Conservation (phyloP, 2,329 filamentous ascomycete genomes). For the Dothiorella sarmentorum region DNA sequence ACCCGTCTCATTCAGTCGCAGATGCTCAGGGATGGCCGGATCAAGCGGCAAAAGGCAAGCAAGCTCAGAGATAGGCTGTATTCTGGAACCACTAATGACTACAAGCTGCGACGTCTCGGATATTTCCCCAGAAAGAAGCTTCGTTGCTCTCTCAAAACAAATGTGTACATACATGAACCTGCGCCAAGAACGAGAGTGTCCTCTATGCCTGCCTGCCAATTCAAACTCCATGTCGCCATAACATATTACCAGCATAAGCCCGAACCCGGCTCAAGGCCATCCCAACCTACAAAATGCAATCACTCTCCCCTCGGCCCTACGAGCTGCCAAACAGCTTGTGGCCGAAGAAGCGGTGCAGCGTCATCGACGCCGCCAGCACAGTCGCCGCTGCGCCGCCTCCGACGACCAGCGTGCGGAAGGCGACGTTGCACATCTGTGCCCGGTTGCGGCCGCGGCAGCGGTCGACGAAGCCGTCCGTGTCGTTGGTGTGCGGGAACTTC, state of each 20-base stretch:
- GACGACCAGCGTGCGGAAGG: constrained; percentile 50
- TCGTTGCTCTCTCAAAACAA: background rate
- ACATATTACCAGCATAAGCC: constrained; percentile 11
- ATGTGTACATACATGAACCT: background rate
- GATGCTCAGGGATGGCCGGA: constrained; percentile 3
- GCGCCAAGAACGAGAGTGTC: constrained; percentile 7
- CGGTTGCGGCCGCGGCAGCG: constrained; percentile 52
- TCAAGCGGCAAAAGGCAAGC: background rate
- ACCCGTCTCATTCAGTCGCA: background rate
- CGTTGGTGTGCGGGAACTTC: constrained; percentile 20
- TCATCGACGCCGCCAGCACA: constrained; percentile 19
- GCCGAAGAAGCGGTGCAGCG: constrained; percentile 19
- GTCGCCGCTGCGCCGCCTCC: constrained; percentile 47
- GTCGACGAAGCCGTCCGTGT: constrained; percentile 50
- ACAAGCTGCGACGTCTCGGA: background rate
- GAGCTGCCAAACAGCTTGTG: constrained; percentile 14
- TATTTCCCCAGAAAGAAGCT: background rate
- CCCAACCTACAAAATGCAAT: background rate
- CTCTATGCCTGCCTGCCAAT: constrained; percentile 13
- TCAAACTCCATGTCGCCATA: constrained; percentile 14
- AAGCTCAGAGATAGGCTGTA: background rate
- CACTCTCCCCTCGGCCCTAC: background rate
- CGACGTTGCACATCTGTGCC: constrained; percentile 55
- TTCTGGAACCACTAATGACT: too few relatives aligned
- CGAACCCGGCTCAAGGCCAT: constrained; percentile 5